Conservation (phyloP, 2,329 filamentous ascomycete genomes). For the Chrysoporthe puriensis region DNA sequence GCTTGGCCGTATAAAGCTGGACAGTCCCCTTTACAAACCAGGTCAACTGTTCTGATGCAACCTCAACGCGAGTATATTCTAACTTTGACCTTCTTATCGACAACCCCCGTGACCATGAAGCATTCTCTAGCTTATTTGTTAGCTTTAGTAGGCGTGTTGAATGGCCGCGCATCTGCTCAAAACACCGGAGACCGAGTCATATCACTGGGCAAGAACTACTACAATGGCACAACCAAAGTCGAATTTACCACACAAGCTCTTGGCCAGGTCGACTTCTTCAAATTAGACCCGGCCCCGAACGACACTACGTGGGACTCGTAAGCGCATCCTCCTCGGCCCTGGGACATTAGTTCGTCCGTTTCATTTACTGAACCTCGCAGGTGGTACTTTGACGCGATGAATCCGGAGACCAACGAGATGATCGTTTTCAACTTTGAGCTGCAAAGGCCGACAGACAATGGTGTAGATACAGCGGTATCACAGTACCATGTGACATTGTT, state of each 20-base stretch:
- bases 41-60: no score
- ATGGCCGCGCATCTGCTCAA: not conserved
- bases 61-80: no score
- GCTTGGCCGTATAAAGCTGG: no score
- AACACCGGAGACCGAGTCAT: not conserved
- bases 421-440: not conserved
- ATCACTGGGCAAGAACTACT: not conserved
- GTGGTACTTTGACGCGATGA: not conserved
- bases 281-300: not conserved
- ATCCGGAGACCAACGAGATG: not conserved
- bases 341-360: not conserved
- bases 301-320: not conserved
- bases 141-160: no score
- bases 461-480: not conserved
- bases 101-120: no score
- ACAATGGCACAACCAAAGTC: not conserved
- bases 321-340: not conserved
- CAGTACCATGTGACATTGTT: not conserved
- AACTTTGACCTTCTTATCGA: no score
- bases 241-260: not conserved
- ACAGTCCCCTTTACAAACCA: no score
- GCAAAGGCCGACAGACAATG: not conserved
- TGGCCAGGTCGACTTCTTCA: not conserved
- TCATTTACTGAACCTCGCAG: not conserved
- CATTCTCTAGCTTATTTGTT: no score